phyloP scores from a whole-genome alignment of 192 early-diverging fungal genomes.

The Dissophora ornata region DNA sequence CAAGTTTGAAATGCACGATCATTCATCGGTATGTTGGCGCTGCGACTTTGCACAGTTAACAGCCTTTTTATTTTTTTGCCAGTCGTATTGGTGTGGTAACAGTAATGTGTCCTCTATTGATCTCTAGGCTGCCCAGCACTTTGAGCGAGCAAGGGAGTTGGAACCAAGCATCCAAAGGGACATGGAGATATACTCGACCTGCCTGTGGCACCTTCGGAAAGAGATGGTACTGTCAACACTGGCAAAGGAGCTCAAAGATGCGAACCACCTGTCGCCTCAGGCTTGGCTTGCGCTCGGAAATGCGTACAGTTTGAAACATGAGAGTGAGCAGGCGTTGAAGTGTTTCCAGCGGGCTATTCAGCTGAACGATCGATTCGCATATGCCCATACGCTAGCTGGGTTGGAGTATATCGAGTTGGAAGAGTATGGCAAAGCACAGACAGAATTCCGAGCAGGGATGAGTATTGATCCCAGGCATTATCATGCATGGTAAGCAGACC shows the following conservation, averaged over 20 bases:
- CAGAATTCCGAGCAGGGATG: slow-evolving; percentile 78
- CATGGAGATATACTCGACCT: slow-evolving; percentile 89
- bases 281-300: slow-evolving; percentile 86
- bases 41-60: no score
- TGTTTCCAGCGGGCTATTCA: slow-evolving; percentile 83
- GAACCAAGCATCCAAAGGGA: slow-evolving; percentile 80
- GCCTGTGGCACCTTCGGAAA: slow-evolving; percentile 86
- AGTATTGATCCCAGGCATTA: slow-evolving; percentile 81
- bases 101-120: neutral
- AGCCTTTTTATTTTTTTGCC: no score
- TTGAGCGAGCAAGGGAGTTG: slow-evolving; percentile 62
- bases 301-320: slow-evolving; percentile 77
- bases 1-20: slow-evolving; percentile 55
- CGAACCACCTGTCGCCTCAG: slow-evolving; percentile 75
- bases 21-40: slow-evolving; percentile 48
- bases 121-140: slow-evolving; percentile 66
- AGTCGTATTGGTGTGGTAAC: neutral
- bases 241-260: slow-evolving; percentile 77
- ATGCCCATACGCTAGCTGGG: slow-evolving; percentile 87
- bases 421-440: slow-evolving; percentile 79
- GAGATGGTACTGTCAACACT: slow-evolving; percentile 78
- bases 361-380: slow-evolving; percentile 71
- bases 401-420: slow-evolving; percentile 83
- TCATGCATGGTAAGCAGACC: slow-evolving; percentile 82
- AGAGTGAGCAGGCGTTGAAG: slow-evolving; percentile 80